Conservation (phyloP, 371 early-diverging fungal genomes). For the Choanephora cucurbitarum region DNA sequence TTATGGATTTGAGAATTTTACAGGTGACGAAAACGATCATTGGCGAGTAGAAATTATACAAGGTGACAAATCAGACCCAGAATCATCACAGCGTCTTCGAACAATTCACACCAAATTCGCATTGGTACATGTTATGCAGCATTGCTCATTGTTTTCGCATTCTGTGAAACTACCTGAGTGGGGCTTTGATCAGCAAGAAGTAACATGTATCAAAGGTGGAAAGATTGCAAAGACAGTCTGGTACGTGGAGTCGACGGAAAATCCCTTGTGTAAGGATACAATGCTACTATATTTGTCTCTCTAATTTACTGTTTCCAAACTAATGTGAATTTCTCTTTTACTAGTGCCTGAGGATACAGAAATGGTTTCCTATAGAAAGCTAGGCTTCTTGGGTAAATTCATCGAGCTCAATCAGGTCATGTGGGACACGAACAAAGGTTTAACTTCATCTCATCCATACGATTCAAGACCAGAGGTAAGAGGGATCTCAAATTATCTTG, state of each 20-base stretch:
- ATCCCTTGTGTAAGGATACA: conserved; percentile 45
- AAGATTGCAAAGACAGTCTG: conserved; percentile 67
- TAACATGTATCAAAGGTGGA: conserved; percentile 80
- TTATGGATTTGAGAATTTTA: conserved; percentile 57
- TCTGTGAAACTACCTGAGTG: conserved; percentile 90
- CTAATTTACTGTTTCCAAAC: too few species aligned
- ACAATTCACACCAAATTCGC: conserved; percentile 77
- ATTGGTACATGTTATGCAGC: conserved; percentile 72
- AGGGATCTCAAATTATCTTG: background rate
- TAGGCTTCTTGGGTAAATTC: conserved; percentile 83
- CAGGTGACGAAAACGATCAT: conserved; percentile 62
- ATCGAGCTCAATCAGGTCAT: conserved; percentile 84
- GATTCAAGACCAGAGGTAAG: conserved; percentile 78
- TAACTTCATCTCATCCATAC: conserved; percentile 93
- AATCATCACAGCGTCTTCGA: conserved; percentile 56
- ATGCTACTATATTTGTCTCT: background rate
- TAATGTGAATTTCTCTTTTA: background rate
- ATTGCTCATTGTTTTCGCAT: conserved; percentile 83
- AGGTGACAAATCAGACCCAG: conserved; percentile 57
- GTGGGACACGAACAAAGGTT: conserved; percentile 87
- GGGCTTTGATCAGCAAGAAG: conserved; percentile 97
- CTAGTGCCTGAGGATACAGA: conserved; percentile 53
- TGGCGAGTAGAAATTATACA: conserved; percentile 77
- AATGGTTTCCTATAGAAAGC: conserved; percentile 55
- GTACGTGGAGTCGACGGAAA: conserved; percentile 63